Conservation (phyloP, 1,284 basidiomycete species). For the Tilletia walkeri region DNA sequence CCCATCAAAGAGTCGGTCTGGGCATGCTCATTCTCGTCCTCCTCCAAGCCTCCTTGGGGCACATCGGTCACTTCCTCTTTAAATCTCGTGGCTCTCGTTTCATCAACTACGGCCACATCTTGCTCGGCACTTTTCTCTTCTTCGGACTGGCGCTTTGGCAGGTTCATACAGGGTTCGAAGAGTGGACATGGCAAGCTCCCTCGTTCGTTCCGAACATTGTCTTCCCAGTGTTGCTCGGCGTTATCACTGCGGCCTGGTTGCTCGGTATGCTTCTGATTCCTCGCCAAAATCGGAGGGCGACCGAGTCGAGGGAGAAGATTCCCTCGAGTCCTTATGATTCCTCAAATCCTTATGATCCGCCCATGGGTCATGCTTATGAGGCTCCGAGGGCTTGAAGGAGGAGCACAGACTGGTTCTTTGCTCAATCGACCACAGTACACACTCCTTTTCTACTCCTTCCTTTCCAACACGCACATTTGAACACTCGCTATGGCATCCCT, state of each 20-base stretch:
- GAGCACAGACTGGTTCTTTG: too few relatives aligned
- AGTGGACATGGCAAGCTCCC: slow-evolving; percentile 38
- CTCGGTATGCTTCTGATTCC: neutral
- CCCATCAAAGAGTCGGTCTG: slow-evolving; percentile 62
- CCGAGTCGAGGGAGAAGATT: neutral
- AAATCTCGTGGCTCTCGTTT: slow-evolving; percentile 20
- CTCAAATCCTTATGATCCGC: too few relatives aligned
- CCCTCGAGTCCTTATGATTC: neutral
- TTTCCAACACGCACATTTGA: too few relatives aligned
- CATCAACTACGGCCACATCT: slow-evolving; percentile 30
- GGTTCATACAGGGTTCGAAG: slow-evolving; percentile 27
- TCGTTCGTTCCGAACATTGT: slow-evolving; percentile 29
- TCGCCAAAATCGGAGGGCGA: neutral
- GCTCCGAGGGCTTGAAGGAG: neutral
- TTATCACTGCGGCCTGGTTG: neutral
- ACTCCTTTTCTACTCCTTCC: too few relatives aligned
- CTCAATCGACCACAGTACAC: too few relatives aligned
- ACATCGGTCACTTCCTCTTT: slow-evolving; percentile 63
- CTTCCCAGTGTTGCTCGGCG: slow-evolving; percentile 16
- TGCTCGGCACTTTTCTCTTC: slow-evolving; percentile 32
- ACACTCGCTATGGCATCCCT: too few relatives aligned
- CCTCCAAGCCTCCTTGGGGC: slow-evolving; percentile 64
- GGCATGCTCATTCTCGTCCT: slow-evolving; percentile 66
- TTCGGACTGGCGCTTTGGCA: slow-evolving; percentile 34
- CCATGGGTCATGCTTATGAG: neutral